Conservation (phyloP, 805 yeast species). For the Metschnikowia kunwiensis region DNA sequence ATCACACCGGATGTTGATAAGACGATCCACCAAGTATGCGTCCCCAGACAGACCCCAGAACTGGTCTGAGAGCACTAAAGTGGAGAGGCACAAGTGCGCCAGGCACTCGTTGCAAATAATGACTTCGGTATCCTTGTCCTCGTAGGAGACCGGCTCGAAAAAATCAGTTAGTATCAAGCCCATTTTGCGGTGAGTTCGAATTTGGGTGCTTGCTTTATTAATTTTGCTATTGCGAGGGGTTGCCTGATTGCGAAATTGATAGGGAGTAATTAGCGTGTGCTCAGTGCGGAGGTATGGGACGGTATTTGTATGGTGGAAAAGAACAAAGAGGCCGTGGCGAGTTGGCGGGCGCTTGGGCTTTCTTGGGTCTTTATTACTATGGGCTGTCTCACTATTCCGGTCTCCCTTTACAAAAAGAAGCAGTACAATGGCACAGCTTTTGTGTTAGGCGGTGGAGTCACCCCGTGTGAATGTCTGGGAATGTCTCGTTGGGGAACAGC, state of each 20-base stretch:
- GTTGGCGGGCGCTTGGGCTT: too few species aligned
- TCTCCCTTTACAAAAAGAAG: too few species aligned
- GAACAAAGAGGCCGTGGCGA: too few species aligned
- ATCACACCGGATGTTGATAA: constrained; percentile 34
- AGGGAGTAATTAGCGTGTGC: constrained; percentile 3
- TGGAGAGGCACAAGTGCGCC: constrained; percentile 38
- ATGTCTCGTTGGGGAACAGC: constrained; percentile 2
- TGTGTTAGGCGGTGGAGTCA: constrained; percentile 4
- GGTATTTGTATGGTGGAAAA: too few species aligned
- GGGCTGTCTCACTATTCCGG: too few species aligned
- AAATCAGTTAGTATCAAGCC: constrained; percentile 40
- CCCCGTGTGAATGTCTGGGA: not conserved
- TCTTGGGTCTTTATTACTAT: too few species aligned
- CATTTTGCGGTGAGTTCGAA: constrained; percentile 22
- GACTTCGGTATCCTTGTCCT: constrained; percentile 34
- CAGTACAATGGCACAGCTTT: too few species aligned
- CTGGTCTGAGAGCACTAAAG: constrained; percentile 35
- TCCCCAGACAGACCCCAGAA: constrained; percentile 41
- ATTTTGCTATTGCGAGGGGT: not conserved
- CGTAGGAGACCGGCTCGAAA: constrained; percentile 37
- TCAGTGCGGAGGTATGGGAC: too few species aligned
- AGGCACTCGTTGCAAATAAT: constrained; percentile 41
- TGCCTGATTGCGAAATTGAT: constrained; percentile 8
- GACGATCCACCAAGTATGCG: constrained; percentile 39
- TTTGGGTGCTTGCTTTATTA: not conserved